Percentiles rank a stretch among this genome's conserved stretches.
Conservation (phyloP, 768 basidiomycete species). For the Trametes cubensis region DNA sequence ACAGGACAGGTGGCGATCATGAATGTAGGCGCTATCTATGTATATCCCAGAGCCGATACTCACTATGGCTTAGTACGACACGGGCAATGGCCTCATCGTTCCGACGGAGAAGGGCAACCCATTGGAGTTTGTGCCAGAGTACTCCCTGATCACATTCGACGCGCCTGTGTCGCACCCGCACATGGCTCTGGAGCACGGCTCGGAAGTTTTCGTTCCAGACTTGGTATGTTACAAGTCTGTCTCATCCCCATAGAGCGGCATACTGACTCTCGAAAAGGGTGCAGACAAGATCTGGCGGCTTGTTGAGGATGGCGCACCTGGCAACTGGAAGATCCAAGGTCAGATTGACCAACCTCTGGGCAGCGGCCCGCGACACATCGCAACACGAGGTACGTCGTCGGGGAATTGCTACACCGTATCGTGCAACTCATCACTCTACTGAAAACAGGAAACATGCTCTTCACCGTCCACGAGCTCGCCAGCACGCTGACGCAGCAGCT, state of each 20-base stretch:
- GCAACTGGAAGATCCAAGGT: slow-evolving; percentile 58
- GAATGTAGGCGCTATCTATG: slow-evolving; percentile 46
- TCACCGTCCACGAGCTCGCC: slow-evolving; percentile 56
- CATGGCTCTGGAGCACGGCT: slow-evolving; percentile 58
- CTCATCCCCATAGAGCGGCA: too few species aligned
- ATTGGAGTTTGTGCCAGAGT: slow-evolving; percentile 38
- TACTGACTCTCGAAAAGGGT: slow-evolving; percentile 43
- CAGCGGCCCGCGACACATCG: slow-evolving; percentile 63
- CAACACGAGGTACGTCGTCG: slow-evolving; percentile 35
- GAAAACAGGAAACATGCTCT: slow-evolving; percentile 49
- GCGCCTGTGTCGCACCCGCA: slow-evolving; percentile 62
- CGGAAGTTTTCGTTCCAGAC: slow-evolving; percentile 66
- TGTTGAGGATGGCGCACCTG: slow-evolving; percentile 43
- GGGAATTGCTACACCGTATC: not conserved
- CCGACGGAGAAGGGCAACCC: slow-evolving; percentile 44
- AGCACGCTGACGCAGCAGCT: slow-evolving; percentile 61
- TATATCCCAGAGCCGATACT: not conserved
- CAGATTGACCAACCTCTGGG: slow-evolving; percentile 60
- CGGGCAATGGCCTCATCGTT: slow-evolving; percentile 57
- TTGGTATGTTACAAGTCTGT: slow-evolving; percentile 59
- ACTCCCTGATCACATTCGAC: slow-evolving; percentile 58
- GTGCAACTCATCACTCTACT: not conserved
- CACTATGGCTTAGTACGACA: slow-evolving; percentile 44
- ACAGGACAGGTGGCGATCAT: slow-evolving; percentile 61
- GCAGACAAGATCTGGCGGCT: slow-evolving; percentile 73